Evolutionary conservation across 2,329 filamentous ascomycete genomes (phyloP).

Genomic region (Penicillium sp.): DNA sequence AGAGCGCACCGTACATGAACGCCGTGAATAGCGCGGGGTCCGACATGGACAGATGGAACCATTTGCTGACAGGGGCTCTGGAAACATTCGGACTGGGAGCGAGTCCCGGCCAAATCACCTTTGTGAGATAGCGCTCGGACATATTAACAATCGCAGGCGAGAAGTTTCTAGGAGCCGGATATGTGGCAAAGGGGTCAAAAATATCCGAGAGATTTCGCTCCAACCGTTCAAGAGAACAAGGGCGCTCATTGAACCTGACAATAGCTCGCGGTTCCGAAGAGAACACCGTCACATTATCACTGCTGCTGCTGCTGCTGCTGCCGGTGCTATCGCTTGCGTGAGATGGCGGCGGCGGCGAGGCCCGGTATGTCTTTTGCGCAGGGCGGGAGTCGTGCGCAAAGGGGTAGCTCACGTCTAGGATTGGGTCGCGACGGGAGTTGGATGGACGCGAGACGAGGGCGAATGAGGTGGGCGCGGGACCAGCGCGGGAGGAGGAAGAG

Average conservation of each 20-base stretch:
- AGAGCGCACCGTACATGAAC: slow-evolving; percentile 32
- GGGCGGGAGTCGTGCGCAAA: not conserved
- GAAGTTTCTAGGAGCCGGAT: slow-evolving; percentile 22
- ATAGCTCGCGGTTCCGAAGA: not conserved
- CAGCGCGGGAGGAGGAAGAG: not conserved
- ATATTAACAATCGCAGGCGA: slow-evolving; percentile 23
- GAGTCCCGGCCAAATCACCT: slow-evolving; percentile 30
- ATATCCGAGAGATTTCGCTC: slow-evolving; percentile 21
- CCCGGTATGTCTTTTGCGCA: not conserved
- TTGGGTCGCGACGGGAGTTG: not conserved
- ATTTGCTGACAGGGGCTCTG: slow-evolving; percentile 15
- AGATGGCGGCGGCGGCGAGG: slow-evolving; percentile 9
- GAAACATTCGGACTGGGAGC: slow-evolving; percentile 14
- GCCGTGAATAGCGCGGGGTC: slow-evolving; percentile 32
- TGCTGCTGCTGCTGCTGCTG: slow-evolving; percentile 19
- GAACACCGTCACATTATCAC: not conserved
- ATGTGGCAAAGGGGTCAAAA: slow-evolving; percentile 31
- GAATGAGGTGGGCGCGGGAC: slow-evolving; percentile 4
- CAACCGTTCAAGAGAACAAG: slow-evolving; percentile 20
- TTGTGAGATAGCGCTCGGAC: slow-evolving; percentile 25
- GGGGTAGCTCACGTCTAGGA: not conserved
- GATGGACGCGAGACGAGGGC: slow-evolving; percentile 8
- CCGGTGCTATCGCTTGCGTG: slow-evolving; percentile 21
- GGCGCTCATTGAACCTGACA: slow-evolving; percentile 4
- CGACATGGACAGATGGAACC: slow-evolving; percentile 31